Evolutionary conservation across 1,284 basidiomycete species (phyloP).

Genomic region (Limonomyces culmigenus): DNA sequence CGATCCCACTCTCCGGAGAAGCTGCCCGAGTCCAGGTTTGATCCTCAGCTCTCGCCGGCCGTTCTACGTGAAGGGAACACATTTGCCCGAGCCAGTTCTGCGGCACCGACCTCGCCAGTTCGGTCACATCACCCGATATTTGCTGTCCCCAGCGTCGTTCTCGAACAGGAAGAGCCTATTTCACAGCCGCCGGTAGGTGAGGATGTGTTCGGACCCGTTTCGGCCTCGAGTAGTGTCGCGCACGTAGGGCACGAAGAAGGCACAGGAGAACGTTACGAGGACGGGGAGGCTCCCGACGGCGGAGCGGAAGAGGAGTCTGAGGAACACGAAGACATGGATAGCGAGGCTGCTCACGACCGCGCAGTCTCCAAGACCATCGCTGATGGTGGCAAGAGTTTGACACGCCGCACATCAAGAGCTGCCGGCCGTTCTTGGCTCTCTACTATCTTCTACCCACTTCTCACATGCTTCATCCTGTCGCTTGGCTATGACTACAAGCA

Average conservation of each 20-base stretch:
- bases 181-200: conserved; percentile 15
- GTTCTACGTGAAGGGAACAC: not conserved
- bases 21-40: conserved; percentile 30
- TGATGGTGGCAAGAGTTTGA: conserved; percentile 3
- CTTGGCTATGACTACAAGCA: conserved; percentile 36
- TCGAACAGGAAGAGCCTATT: conserved; percentile 8
- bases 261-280: conserved; percentile 17
- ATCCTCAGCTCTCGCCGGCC: conserved; percentile 31
- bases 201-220: too few species aligned
- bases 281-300: conserved; percentile 9
- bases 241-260: too few species aligned
- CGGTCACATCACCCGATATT: not conserved
- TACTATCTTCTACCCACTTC: conserved; percentile 20
- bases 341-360: conserved; percentile 7
- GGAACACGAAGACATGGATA: conserved; percentile 8
- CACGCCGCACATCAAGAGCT: not conserved
- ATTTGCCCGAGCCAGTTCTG: conserved; percentile 3
- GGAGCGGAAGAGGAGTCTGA: conserved; percentile 5
- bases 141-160: conserved; percentile 1
- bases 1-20: conserved; percentile 19
- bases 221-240: not conserved
- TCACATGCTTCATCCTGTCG: conserved; percentile 21
- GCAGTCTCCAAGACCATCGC: conserved; percentile 1
- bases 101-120: conserved; percentile 2
- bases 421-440: conserved; percentile 10